A percentile compares a stretch with the other conserved stretches of the same genome.
These are phyloP conservation scores for Wickerhamiella cacticola DNA, from an alignment of 805 yeast species.

Conservation along the genomic window DNA sequence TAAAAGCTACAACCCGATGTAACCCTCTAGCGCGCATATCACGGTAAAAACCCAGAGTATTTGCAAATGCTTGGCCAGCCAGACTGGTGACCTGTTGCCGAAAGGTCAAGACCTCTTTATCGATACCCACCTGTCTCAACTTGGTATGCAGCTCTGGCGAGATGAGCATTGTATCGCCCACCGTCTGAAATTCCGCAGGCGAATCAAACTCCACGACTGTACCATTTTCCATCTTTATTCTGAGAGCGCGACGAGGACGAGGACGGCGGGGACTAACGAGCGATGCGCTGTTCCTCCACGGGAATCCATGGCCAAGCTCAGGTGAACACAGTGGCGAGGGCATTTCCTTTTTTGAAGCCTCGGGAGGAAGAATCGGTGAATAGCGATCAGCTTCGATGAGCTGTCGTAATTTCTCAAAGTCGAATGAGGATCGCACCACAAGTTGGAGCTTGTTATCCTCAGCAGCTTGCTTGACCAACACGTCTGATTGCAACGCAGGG, in stretches of 20 bases:
- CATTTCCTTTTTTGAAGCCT: neutral
- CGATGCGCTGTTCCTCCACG: neutral
- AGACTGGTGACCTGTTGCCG: neutral
- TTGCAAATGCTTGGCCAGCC: neutral
- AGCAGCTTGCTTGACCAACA: neutral
- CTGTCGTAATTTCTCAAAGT: slow-evolving; percentile 10
- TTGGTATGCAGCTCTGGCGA: slow-evolving; percentile 2
- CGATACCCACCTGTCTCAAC: neutral
- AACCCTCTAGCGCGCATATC: neutral
- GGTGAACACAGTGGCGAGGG: slow-evolving; percentile 8
- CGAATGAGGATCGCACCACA: slow-evolving; percentile 11
- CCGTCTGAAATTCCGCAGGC: neutral
- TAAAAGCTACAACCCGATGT: neutral
- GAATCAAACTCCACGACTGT: neutral
- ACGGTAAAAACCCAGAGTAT: neutral
- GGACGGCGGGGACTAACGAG: slow-evolving; percentile 5
- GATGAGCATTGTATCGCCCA: neutral
- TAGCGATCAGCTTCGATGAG: slow-evolving; percentile 11
- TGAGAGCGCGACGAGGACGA: neutral
- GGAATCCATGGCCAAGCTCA: slow-evolving; percentile 4
- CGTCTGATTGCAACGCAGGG: slow-evolving; percentile 1
- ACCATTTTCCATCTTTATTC: neutral
- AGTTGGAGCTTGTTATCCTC: slow-evolving; percentile 8
- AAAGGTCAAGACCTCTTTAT: neutral
- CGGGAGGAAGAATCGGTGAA: slow-evolving; percentile 3